Base-by-base conservation (phyloP, 495 filamentous ascomycete species). In the Bombardia bombarda region DNA sequence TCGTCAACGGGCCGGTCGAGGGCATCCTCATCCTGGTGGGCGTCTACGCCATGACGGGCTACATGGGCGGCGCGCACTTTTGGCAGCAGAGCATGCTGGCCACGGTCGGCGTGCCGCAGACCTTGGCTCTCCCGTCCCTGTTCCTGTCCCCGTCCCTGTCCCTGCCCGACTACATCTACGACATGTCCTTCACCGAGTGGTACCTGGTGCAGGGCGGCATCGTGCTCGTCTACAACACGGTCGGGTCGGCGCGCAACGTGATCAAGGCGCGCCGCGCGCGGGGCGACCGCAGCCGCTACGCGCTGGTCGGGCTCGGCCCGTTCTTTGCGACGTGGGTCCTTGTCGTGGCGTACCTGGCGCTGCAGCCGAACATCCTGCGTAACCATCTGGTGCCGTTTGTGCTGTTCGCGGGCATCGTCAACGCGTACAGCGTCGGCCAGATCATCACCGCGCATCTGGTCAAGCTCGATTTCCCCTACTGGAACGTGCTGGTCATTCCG, bases 1-100 rank as follows among this genome's bases (percentile, higher is more conserved):
- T 97, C 51, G 73, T 98, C 45, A 96, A 90, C 49, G 92, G 92
- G 1, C 92, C 92, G 5, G 92, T 98, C 32, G 92, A 98, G 66
- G 92, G 92, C 23, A 83, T 98, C 44, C 68, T 97, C 32, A 88
- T 86, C 32, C 70, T 97, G 4, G 85, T 83, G 52, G 58, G 73
- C 22, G 81, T 98, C 28, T 98, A 90, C 61, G 80, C 77, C n/a
- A 55, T 92, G 36, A 97, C 92, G 1, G 88, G 84, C 14, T 75
- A 81, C 56, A 76, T 83, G 56, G 92, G 92, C 43, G 86, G 86
- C 19, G 92, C 83, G 38, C 86, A 82, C 57, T 94, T 94, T 71
- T 98, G 92, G 92, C 82, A 90, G 55, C 85, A 80, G 48, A 72
- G 84, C 6, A 78, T 90, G 79, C 64, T 96, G 31, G 57, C 66